Conservation (phyloP, 2,329 filamentous ascomycete species). For the Parastagonospora nodorum region DNA sequence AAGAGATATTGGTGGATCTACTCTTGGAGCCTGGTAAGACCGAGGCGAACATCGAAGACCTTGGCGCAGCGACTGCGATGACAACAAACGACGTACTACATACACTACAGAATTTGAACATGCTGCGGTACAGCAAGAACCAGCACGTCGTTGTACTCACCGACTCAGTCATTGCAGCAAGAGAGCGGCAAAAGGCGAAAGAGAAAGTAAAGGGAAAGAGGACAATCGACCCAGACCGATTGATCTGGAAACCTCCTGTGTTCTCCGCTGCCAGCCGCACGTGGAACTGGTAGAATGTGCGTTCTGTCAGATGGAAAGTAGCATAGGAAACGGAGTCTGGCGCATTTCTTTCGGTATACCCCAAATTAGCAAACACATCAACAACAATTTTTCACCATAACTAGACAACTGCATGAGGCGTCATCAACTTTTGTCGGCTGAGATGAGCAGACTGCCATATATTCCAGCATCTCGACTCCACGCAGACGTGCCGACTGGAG, state of each 20-base stretch:
- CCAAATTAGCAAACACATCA: neutral
- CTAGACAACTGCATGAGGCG: neutral
- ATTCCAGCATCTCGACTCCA: no score
- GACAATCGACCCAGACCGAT: conserved; percentile 74
- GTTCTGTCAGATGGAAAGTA: neutral
- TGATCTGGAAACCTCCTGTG: conserved; percentile 96
- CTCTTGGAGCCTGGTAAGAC: conserved; percentile 68
- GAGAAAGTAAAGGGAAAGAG: conserved; percentile 78
- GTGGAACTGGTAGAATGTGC: conserved; percentile 78
- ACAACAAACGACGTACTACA: conserved; percentile 97
- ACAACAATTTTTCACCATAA: neutral
- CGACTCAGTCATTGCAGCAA: conserved; percentile 73
- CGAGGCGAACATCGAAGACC: conserved; percentile 81
- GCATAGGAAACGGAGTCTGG: neutral
- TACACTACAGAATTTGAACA: conserved; percentile 89
- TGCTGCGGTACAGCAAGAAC: conserved; percentile 94
- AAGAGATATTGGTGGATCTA: conserved; percentile 87
- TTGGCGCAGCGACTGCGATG: conserved; percentile 83
- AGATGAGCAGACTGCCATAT: no score
- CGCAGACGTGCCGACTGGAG: neutral
- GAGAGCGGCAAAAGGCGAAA: conserved; percentile 76
- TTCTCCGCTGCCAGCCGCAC: conserved; percentile 89
- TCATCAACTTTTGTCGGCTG: no score
- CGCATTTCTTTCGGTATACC: neutral
- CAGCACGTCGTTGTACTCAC: conserved; percentile 96